Percentiles rank a stretch among this genome's conserved stretches.
Conservation (phyloP, 208 protist genomes). For the Balamuthia mandrillaris region DNA sequence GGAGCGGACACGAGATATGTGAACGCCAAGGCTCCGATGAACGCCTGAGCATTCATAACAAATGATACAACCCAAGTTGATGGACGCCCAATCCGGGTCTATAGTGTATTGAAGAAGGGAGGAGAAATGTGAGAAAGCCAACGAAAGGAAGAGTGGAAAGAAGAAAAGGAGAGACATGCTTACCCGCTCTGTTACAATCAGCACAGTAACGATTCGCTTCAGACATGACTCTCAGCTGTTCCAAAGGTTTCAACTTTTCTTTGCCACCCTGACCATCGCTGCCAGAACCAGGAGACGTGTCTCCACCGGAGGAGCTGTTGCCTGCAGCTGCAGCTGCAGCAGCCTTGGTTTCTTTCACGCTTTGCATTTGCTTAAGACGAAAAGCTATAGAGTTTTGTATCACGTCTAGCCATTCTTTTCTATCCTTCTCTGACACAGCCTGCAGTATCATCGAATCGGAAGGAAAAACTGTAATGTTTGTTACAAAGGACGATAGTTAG, state of each 20-base stretch:
- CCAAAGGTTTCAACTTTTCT: not conserved
- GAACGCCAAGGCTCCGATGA: conserved; percentile 63
- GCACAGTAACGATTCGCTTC: not conserved
- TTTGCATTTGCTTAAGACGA: conserved; percentile 5
- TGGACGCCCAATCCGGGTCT: conserved; percentile 64
- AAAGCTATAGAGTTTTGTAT: not conserved
- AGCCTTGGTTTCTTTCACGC: not conserved
- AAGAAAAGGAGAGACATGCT: not conserved
- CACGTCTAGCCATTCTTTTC: conserved; percentile 1
- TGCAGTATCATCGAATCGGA: not conserved
- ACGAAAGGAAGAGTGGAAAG: not conserved
- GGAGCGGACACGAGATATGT: conserved; percentile 63
- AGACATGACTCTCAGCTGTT: not conserved
- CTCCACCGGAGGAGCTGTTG: not conserved
- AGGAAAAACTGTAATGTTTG: no score
- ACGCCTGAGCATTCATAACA: conserved; percentile 72
- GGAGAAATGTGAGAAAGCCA: not conserved
- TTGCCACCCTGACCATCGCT: not conserved
- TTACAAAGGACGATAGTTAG: no score
- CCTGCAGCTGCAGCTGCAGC: not conserved
- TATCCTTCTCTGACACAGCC: conserved; percentile 3
- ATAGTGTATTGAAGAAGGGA: not conserved
- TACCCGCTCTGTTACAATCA: conserved; percentile 6
- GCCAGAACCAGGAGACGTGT: not conserved
- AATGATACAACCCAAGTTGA: conserved; percentile 70